Percentiles rank a stretch among this genome's conserved stretches.
phyloP scores from a whole-genome alignment of 257 asterid genomes.

The Penstemon eatonii region DNA sequence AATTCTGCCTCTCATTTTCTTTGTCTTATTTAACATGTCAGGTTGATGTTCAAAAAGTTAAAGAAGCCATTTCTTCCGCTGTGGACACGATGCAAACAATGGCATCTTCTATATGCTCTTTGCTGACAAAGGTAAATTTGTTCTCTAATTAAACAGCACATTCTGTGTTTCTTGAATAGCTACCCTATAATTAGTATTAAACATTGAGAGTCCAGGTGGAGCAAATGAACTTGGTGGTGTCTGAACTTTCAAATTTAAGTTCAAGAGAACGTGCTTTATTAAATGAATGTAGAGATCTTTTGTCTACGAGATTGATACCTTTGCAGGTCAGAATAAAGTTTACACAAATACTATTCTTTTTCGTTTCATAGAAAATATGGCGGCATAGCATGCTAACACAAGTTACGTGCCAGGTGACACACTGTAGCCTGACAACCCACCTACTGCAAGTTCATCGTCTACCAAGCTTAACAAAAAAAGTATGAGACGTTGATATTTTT shows the following conservation, averaged over 20 bases:
- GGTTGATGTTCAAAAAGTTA: slow-evolving; percentile 64
- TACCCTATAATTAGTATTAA: neutral
- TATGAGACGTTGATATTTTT: slow-evolving; percentile 33
- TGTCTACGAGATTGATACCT: slow-evolving; percentile 53
- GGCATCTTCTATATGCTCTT: slow-evolving; percentile 68
- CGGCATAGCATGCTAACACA: slow-evolving; percentile 25
- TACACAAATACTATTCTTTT: neutral
- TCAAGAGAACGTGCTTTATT: slow-evolving; percentile 53
- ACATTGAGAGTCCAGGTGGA: slow-evolving; percentile 54
- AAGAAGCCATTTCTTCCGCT: slow-evolving; percentile 70
- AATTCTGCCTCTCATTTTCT: neutral
- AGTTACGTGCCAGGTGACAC: slow-evolving; percentile 47
- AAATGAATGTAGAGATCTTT: slow-evolving; percentile 55
- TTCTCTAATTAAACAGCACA: neutral
- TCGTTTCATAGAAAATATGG: neutral
- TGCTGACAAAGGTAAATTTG: slow-evolving; percentile 52
- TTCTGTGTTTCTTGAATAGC: neutral
- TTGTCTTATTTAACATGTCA: slow-evolving; percentile 31
- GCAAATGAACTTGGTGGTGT: slow-evolving; percentile 46
- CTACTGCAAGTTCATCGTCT: slow-evolving; percentile 46
- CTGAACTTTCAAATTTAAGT: slow-evolving; percentile 55
- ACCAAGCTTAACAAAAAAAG: slow-evolving; percentile 36
- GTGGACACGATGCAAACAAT: slow-evolving; percentile 81
- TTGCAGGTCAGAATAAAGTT: slow-evolving; percentile 50
- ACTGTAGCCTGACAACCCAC: slow-evolving; percentile 64